Conservation (phyloP, 441 rosid species). For the Syzygium malaccense region DNA sequence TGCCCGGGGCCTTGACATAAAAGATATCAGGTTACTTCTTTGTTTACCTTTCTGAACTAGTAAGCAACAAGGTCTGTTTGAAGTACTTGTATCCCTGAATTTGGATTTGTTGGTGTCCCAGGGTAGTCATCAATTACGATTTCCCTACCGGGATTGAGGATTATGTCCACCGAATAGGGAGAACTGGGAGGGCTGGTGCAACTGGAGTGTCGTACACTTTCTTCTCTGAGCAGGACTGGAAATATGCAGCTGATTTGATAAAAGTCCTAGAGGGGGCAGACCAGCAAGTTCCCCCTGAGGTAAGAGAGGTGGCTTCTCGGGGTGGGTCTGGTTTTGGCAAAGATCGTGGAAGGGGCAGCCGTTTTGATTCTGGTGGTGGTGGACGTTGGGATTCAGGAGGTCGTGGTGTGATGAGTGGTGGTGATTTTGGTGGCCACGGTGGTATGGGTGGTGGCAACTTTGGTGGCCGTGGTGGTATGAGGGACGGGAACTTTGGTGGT, state of each 20-base stretch:
- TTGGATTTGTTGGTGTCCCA: constrained; percentile 15
- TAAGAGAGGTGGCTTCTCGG: constrained; percentile 77
- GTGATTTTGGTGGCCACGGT: constrained; percentile 1
- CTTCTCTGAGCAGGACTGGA: constrained; percentile 89
- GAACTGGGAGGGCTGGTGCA: constrained; percentile 99
- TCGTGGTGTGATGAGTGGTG: constrained; percentile 8
- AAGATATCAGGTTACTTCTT: constrained; percentile 64
- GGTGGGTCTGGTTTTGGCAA: constrained; percentile 61
- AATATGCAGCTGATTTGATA: constrained; percentile 72
- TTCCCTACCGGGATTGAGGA: constrained; percentile 95
- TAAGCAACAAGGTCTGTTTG: background rate
- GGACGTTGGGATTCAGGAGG: constrained; percentile 73
- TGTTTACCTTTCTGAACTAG: background rate
- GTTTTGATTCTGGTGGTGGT: constrained; percentile 56
- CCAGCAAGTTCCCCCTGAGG: constrained; percentile 81
- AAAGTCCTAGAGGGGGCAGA: constrained; percentile 92
- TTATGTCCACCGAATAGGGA: constrained; percentile 93
- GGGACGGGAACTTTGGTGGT: constrained; percentile 19
- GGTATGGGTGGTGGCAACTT: constrained; percentile 31
- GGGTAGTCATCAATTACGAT: constrained; percentile 91
- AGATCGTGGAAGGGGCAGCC: constrained; percentile 66
- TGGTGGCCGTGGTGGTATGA: constrained; percentile 42
- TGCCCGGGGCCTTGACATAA: constrained; percentile 93
- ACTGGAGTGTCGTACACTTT: constrained; percentile 90
- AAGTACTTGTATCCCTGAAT: background rate